Conservation (phyloP, 192 early-diverging fungal species). For the Podila verticillata region DNA sequence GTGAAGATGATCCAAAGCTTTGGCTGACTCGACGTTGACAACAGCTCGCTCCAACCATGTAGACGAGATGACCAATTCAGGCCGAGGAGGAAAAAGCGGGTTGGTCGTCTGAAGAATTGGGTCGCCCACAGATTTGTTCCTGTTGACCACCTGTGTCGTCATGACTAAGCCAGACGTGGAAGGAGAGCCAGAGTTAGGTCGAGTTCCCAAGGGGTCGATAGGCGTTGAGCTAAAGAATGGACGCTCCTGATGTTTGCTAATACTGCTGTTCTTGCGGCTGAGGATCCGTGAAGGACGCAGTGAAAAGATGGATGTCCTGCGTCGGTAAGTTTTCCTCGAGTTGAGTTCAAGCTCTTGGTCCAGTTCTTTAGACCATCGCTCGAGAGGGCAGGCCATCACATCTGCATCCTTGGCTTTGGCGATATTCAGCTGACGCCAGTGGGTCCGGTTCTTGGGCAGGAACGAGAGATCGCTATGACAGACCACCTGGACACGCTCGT, state of each 20-base stretch:
- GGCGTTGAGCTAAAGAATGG: conserved; percentile 3
- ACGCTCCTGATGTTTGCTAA: neutral
- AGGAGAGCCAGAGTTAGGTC: conserved; percentile 11
- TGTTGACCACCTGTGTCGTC: conserved; percentile 64
- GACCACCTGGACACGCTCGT: conserved; percentile 57
- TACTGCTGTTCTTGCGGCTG: neutral
- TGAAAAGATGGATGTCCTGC: neutral
- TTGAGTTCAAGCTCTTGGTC: neutral
- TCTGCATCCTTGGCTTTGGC: conserved; percentile 41
- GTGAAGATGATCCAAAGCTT: conserved; percentile 57
- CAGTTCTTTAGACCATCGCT: conserved; percentile 8
- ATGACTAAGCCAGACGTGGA: conserved; percentile 38
- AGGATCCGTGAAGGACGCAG: neutral
- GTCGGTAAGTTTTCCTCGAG: neutral
- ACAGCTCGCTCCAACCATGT: conserved; percentile 64
- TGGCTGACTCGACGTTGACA: conserved; percentile 62
- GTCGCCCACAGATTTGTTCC: conserved; percentile 21
- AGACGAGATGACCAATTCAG: conserved; percentile 48
- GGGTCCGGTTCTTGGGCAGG: conserved; percentile 42
- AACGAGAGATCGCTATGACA: conserved; percentile 59
- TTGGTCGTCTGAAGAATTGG: conserved; percentile 71
- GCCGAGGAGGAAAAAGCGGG: conserved; percentile 55
- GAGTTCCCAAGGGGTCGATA: neutral
- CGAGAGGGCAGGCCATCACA: conserved; percentile 30
- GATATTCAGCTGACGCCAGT: conserved; percentile 58